phyloP scores from a whole-genome alignment of 1,284 basidiomycete genomes.

The Stereum hirsutum region DNA sequence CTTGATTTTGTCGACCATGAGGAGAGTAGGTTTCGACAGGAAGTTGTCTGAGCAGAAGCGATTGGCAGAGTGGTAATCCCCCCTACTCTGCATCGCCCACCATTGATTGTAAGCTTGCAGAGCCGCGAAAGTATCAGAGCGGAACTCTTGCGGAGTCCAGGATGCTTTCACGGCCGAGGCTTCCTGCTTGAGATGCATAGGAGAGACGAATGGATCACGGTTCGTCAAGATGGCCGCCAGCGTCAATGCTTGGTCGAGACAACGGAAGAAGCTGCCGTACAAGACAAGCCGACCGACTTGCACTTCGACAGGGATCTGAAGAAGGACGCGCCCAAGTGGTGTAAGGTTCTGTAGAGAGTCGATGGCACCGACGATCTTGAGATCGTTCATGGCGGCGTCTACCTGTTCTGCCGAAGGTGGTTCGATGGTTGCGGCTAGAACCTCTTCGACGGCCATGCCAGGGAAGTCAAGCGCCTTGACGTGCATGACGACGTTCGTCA shows the following conservation, averaged over 20 bases:
- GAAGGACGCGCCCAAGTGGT: slow-evolving; percentile 79
- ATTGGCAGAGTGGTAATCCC: slow-evolving; percentile 59
- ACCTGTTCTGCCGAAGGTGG: slow-evolving; percentile 81
- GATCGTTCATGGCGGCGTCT: slow-evolving; percentile 70
- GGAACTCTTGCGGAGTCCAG: slow-evolving; percentile 76
- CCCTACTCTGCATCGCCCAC: slow-evolving; percentile 61
- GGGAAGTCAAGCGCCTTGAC: slow-evolving; percentile 95
- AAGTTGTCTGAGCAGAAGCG: slow-evolving; percentile 85
- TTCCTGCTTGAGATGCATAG: slow-evolving; percentile 59
- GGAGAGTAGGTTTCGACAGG: slow-evolving; percentile 76
- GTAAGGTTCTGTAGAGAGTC: slow-evolving; percentile 76
- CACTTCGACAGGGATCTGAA: slow-evolving; percentile 86
- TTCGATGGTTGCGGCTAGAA: slow-evolving; percentile 82
- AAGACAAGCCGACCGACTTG: slow-evolving; percentile 87
- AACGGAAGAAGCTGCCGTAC: slow-evolving; percentile 90
- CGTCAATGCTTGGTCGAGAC: slow-evolving; percentile 83
- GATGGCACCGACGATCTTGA: slow-evolving; percentile 86
- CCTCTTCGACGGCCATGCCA: slow-evolving; percentile 81
- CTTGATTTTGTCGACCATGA: slow-evolving; percentile 83
- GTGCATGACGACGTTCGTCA: slow-evolving; percentile 93
- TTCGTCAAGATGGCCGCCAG: slow-evolving; percentile 87
- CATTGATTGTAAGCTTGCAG: slow-evolving; percentile 81
- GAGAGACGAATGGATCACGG: slow-evolving; percentile 86
- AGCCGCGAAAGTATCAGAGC: slow-evolving; percentile 80
- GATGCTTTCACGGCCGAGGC: slow-evolving; percentile 67